Percentiles rank a stretch among this genome's conserved stretches.
Conservation (phyloP, 805 yeast species). For the Wickerhamomyces hampshirensis region DNA sequence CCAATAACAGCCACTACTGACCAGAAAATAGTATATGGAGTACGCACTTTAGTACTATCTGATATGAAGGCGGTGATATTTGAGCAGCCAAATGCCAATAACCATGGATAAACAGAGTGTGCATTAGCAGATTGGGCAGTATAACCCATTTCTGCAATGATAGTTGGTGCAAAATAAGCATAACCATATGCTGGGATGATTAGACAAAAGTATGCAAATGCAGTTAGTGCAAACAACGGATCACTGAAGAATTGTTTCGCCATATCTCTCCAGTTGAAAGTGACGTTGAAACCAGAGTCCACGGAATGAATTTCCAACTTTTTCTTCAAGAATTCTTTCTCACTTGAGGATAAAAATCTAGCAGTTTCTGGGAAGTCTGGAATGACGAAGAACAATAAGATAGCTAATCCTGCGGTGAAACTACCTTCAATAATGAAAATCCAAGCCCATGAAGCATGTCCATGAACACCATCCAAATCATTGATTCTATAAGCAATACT, state of each 20-base stretch:
- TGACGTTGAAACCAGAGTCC: conserved; percentile 32
- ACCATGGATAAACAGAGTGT: conserved; percentile 84
- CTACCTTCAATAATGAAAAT: conserved; percentile 48
- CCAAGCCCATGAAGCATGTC: conserved; percentile 44
- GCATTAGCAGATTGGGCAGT: conserved; percentile 72
- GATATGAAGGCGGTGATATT: conserved; percentile 60
- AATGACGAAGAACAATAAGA: conserved; percentile 33
- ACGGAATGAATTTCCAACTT: conserved; percentile 35
- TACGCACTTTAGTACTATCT: conserved; percentile 47
- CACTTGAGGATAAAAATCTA: conserved; percentile 36
- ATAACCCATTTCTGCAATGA: conserved; percentile 38
- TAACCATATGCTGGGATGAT: conserved; percentile 36
- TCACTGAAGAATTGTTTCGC: conserved; percentile 37
- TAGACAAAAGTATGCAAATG: conserved; percentile 33
- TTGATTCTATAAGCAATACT: conserved; percentile 43
- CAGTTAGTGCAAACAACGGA: conserved; percentile 45
- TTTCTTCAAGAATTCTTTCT: conserved; percentile 31
- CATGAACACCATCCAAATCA: conserved; percentile 40
- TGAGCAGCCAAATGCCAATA: conserved; percentile 64
- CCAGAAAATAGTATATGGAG: conserved; percentile 34
- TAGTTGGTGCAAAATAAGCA: conserved; percentile 42
- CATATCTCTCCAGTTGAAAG: conserved; percentile 32
- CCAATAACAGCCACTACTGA: conserved; percentile 30
- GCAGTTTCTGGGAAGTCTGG: conserved; percentile 40
- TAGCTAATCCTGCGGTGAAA: conserved; percentile 36